Base-by-base conservation (phyloP, 1,284 basidiomycete species). In the Rhodofomes roseus region DNA sequence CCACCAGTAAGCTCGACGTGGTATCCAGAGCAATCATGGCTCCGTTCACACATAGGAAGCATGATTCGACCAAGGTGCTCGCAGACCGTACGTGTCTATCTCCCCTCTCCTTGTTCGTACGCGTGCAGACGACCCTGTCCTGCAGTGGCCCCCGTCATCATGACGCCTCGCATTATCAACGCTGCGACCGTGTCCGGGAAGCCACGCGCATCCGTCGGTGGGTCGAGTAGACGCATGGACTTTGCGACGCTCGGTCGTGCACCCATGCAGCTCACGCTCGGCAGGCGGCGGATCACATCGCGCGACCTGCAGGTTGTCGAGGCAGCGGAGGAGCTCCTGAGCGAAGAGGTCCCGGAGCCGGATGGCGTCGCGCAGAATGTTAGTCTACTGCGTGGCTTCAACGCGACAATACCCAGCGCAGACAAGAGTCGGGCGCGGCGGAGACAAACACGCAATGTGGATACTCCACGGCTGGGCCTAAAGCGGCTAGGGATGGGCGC, bases 351-450 rank as follows among this genome's bases (percentile, higher is more conserved):
- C 2, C 89, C 90, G 9, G 88, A 87, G 63, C 82, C 81, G 6
- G 83, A 84, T 25, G 84, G 82, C 40, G 78, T 84, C 25, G 84
- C 84, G 6, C 80, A 81, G 34, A 81, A 85, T 68, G 86, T 93
- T 56, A 89, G 89, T 68, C 78, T 97, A 29, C 78, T 95, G 43
- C 84, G 89, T 46, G 95, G 95, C 0, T 97, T 96, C 74, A 89
- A 92, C 65, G 95, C 95, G 31, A 96, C 95, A 1, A 90, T 96
- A 54, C 95, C 95, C 9, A 92, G 89, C 68, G 85, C 93, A 31
- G 89, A 94, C 68, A 81, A 87, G 66, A 82, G 90, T 56, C 87
- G 90, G 60, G 79, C 84, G 20, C 79, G 93, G 61, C 76, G 95
- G 60, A 74, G 93, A 57, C 86, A 92, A 71, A 84, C 90, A 70